Percentiles rank a stretch among this genome's conserved stretches.
Evolutionary conservation across 2,329 filamentous ascomycete genomes (phyloP).

Genomic region (Diaporthe destruens): DNA sequence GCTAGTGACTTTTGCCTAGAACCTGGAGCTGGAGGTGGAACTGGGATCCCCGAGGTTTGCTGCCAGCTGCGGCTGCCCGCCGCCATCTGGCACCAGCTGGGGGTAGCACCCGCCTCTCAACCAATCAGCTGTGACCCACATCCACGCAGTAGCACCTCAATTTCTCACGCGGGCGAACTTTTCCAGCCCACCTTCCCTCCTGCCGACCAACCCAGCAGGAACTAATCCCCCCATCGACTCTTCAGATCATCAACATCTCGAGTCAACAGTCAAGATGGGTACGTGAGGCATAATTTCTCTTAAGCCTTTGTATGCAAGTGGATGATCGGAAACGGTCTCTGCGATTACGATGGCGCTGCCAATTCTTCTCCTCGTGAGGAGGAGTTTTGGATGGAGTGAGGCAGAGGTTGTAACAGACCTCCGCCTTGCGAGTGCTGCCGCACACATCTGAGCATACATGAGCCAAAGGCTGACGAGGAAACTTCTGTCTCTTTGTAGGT

Average conservation of each 20-base stretch:
- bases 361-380: conserved; percentile 28
- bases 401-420: conserved; percentile 38
- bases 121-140: conserved; percentile 40
- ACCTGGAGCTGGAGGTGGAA: neutral
- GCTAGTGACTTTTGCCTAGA: too few species aligned
- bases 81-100: conserved; percentile 27
- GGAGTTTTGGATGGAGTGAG: conserved; percentile 36
- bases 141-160: conserved; percentile 28
- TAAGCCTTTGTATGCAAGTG: conserved; percentile 65
- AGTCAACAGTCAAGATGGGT: conserved; percentile 70
- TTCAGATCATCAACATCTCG: conserved; percentile 47
- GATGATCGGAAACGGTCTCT: conserved; percentile 46
- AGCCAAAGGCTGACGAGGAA: conserved; percentile 70
- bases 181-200: conserved; percentile 43
- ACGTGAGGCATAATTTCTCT: conserved; percentile 60
- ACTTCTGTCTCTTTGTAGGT: conserved; percentile 67
- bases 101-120: neutral
- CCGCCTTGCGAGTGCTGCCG: conserved; percentile 47
- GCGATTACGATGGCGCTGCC: conserved; percentile 42
- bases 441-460: conserved; percentile 71
- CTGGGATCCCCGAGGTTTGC: too few species aligned
- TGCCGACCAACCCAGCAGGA: conserved; percentile 51
- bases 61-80: neutral
- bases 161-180: conserved; percentile 41
- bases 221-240: conserved; percentile 57